These are phyloP conservation scores for Colletotrichum lindemuthianum DNA, from an alignment of 2,329 filamentous ascomycete species.

Conservation along the genomic window DNA sequence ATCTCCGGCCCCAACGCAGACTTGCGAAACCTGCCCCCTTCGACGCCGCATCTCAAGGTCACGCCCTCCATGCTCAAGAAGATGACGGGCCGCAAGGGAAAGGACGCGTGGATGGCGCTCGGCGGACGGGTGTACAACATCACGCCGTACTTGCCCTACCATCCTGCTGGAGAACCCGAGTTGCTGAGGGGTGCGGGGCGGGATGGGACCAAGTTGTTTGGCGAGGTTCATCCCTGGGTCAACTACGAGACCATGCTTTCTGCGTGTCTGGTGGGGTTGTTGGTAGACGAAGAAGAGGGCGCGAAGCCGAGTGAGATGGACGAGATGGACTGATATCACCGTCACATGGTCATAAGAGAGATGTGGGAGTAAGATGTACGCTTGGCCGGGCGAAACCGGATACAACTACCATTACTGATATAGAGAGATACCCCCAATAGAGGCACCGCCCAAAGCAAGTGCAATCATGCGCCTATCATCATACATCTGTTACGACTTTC, in stretches of 20 bases:
- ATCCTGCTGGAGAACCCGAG: slow-evolving; percentile 86
- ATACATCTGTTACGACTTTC: background rate
- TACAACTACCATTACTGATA: slow-evolving; percentile 14
- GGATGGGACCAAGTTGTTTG: slow-evolving; percentile 72
- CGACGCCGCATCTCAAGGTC: slow-evolving; percentile 73
- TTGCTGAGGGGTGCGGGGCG: slow-evolving; percentile 70
- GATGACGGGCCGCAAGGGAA: slow-evolving; percentile 84
- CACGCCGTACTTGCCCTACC: slow-evolving; percentile 87
- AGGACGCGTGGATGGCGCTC: slow-evolving; percentile 90
- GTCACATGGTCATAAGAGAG: background rate
- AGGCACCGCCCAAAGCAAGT: slow-evolving; percentile 23
- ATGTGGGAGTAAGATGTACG: background rate
- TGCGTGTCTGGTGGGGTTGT: slow-evolving; percentile 70
- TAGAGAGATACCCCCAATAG: slow-evolving; percentile 47
- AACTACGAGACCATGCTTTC: slow-evolving; percentile 77
- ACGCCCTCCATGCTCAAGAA: slow-evolving; percentile 82
- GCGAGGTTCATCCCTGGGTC: slow-evolving; percentile 76
- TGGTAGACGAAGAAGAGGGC: slow-evolving; percentile 67
- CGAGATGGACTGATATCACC: slow-evolving; percentile 64
- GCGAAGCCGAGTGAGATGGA: slow-evolving; percentile 60
- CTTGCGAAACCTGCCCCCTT: slow-evolving; percentile 69
- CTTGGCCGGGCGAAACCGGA: slow-evolving; percentile 2
- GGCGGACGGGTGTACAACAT: slow-evolving; percentile 96
- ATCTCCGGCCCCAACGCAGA: slow-evolving; percentile 73
- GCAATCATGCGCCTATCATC: slow-evolving; percentile 10